Conservation (phyloP, 805 yeast genomes). For the Schizosaccharomyces lindneri region DNA sequence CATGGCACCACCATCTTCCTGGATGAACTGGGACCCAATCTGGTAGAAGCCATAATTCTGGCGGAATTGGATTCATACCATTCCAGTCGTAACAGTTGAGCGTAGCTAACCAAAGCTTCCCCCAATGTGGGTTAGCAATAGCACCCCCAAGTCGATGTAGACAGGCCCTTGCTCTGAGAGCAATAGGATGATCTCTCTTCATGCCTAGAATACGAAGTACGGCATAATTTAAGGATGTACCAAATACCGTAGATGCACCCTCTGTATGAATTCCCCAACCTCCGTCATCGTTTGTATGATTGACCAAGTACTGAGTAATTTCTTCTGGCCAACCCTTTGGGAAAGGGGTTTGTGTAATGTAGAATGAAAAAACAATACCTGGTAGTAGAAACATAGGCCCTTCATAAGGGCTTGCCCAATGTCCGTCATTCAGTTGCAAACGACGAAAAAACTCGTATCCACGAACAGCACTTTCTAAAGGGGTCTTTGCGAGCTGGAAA, state of each 20-base stretch:
- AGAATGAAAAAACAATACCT: slow-evolving; percentile 57
- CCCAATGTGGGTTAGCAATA: slow-evolving; percentile 84
- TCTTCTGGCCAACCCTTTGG: slow-evolving; percentile 43
- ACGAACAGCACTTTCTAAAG: slow-evolving; percentile 39
- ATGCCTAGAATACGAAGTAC: slow-evolving; percentile 60
- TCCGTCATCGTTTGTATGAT: slow-evolving; percentile 91
- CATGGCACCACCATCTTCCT: slow-evolving; percentile 97
- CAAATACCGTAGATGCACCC: slow-evolving; percentile 87
- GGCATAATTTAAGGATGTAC: slow-evolving; percentile 73
- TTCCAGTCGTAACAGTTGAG: slow-evolving; percentile 74
- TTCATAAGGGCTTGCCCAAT: slow-evolving; percentile 74
- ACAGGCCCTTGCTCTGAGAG: slow-evolving; percentile 48
- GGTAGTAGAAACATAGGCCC: slow-evolving; percentile 97
- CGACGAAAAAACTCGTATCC: slow-evolving; percentile 46
- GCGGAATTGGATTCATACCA: slow-evolving; percentile 96
- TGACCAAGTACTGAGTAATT: slow-evolving; percentile 64
- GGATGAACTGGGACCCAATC: slow-evolving; percentile 69
- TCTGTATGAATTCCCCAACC: slow-evolving; percentile 94
- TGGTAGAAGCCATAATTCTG: slow-evolving; percentile 79
- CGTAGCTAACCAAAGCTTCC: slow-evolving; percentile 70
- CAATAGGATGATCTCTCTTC: slow-evolving; percentile 45
- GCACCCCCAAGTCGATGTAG: slow-evolving; percentile 60
- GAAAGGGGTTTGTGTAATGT: slow-evolving; percentile 42
- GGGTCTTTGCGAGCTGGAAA: slow-evolving; percentile 15
- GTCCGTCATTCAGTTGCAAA: slow-evolving; percentile 58